Base-by-base conservation (phyloP, 2,329 filamentous ascomycete genomes). In the Fusarium denticulatum region DNA sequence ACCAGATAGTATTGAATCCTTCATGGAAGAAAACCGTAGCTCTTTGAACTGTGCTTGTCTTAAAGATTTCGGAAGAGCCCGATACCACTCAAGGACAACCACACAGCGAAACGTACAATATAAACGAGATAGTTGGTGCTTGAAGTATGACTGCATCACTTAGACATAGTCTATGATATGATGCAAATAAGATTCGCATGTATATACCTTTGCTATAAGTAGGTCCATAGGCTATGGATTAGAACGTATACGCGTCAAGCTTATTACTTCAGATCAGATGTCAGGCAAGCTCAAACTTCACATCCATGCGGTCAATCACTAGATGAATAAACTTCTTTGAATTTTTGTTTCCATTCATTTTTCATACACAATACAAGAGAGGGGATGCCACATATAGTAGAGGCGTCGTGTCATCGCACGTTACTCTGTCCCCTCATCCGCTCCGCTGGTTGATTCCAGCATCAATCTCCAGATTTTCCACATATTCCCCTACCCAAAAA, bases 281-380 rank as follows among this genome's bases (percentile, higher is more conserved):
- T 34, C 16, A 24, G n/a, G n/a, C 5, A 42, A 18, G 13, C 15
- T 12, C 11, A 37, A 42, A 20, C 14, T 7, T 46, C 30, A 61
- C 28, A 24, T n/a, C 20, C 22, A 28, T 13, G 4, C 10, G 20
- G 22, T 13, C 37, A 22, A 47, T 30, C 15, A 32, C 15, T 47
- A n/a, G 20, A 36, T 15, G 22, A 8, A 20, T 28, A n/a, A 24
- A 39, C 7, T 45, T 26, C 4, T 56, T 79, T 71, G 36, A 72
- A 71, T 73, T 45, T 50, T 46, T 72, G 55, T 47, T 63, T 74
- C 62, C 50, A 73, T 74, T 62, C 55, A 40, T 69, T 73, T 72
- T 70, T 74, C 45, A 58, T 79, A 74, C 66, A 77, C 68, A 75
- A 77, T 80, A 80, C 80, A 81, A 82, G 82, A 83, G 82, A 83